Conservation (phyloP, 1,284 basidiomycete species). For the Meripilus lineatus region DNA sequence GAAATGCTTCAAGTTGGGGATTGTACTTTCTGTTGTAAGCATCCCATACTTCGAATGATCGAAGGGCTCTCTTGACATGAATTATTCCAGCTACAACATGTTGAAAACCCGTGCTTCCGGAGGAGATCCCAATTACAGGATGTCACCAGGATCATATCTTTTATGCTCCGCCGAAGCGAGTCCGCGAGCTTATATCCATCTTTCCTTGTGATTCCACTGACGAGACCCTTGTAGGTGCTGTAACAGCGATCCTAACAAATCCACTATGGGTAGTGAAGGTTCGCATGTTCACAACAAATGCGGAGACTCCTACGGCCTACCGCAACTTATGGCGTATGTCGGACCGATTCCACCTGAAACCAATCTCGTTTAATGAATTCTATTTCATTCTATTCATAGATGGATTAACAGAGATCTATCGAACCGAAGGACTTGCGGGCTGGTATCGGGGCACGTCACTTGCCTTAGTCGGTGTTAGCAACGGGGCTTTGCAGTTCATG, state of each 20-base stretch:
- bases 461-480: slow-evolving; percentile 91
- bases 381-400: slow-evolving; percentile 40
- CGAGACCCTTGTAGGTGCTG: slow-evolving; percentile 57
- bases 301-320: slow-evolving; percentile 66
- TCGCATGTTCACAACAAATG: slow-evolving; percentile 87
- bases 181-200: slow-evolving; percentile 43
- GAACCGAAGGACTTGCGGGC: slow-evolving; percentile 74
- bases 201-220: slow-evolving; percentile 15
- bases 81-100: slow-evolving; percentile 78
- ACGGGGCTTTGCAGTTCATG: slow-evolving; percentile 96
- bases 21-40: slow-evolving; percentile 96
- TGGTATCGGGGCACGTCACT: slow-evolving; percentile 87
- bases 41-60: not conserved
- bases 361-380: not conserved
- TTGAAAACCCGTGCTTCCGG: slow-evolving; percentile 75
- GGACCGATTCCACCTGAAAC: slow-evolving; percentile 9
- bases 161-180: slow-evolving; percentile 94
- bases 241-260: slow-evolving; percentile 93
- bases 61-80: not conserved
- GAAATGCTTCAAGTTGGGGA: slow-evolving; percentile 98
- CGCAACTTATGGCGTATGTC: slow-evolving; percentile 75
- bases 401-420: slow-evolving; percentile 67
- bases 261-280: slow-evolving; percentile 99
- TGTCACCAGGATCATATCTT: slow-evolving; percentile 81
- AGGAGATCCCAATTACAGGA: slow-evolving; percentile 49